phyloP scores from a whole-genome alignment of 163 green algal species.

The Scenedesmus sp. region DNA sequence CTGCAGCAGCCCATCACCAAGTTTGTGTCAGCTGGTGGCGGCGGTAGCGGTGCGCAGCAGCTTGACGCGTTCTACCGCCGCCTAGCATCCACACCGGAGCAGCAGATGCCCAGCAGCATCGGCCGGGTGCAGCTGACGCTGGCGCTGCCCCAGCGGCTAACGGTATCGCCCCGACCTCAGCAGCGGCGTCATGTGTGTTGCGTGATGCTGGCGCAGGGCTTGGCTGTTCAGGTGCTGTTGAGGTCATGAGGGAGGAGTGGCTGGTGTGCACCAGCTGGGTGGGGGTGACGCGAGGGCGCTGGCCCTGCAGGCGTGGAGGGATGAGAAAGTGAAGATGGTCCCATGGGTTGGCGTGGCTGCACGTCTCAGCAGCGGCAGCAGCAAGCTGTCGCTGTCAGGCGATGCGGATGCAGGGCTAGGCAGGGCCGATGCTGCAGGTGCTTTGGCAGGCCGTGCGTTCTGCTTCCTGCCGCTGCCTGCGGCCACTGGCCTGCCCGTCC shows the following conservation, averaged over 20 bases:
- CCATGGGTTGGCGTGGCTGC: conserved; percentile 85
- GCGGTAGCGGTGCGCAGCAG: conserved; percentile 47
- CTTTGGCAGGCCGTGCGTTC: conserved; percentile 74
- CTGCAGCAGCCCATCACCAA: conserved; percentile 59
- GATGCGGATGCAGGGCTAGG: background rate
- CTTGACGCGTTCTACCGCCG: conserved; percentile 60
- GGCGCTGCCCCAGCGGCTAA: background rate
- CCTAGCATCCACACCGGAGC: conserved; percentile 51
- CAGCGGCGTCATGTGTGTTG: background rate
- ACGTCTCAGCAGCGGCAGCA: conserved; percentile 44
- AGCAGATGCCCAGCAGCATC: conserved; percentile 48
- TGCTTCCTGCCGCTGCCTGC: conserved; percentile 89
- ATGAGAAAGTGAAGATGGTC: conserved; percentile 70
- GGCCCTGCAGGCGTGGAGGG: conserved; percentile 62
- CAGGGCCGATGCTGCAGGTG: background rate
- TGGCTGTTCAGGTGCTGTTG: background rate
- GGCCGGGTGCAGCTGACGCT: conserved; percentile 52
- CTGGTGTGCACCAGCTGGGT: conserved; percentile 45
- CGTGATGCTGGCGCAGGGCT: background rate
- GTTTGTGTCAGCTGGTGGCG: conserved; percentile 52
- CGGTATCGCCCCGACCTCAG: background rate
- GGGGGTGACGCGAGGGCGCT: conserved; percentile 55
- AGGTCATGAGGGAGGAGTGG: conserved; percentile 32
- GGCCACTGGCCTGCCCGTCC: conserved; percentile 76
- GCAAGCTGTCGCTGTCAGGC: background rate